Percentiles rank a stretch among this genome's conserved stretches.
Conservation (phyloP, 2,329 filamentous ascomycete species). For the Neobulgaria alba region DNA sequence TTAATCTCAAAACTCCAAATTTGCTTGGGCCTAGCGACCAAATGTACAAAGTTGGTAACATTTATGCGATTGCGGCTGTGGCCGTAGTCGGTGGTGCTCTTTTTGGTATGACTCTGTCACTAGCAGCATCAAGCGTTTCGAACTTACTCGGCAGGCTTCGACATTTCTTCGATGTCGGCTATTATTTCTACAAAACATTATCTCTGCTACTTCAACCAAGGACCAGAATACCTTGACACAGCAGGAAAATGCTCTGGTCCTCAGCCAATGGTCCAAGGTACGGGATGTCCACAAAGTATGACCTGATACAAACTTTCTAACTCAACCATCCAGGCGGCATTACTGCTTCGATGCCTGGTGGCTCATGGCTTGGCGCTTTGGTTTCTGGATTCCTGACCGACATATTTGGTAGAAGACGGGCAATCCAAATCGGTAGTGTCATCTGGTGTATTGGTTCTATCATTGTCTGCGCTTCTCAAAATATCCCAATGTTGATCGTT, state of each 20-base stretch:
- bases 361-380: slow-evolving; percentile 58
- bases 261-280: slow-evolving; percentile 26
- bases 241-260: slow-evolving; percentile 45
- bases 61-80: slow-evolving; percentile 27
- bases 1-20: too few relatives aligned
- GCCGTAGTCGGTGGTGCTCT: slow-evolving; percentile 27
- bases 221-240: slow-evolving; percentile 15
- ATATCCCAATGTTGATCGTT: slow-evolving; percentile 42
- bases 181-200: slow-evolving; percentile 45
- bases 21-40: too few relatives aligned
- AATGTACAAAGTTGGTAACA: slow-evolving; percentile 21
- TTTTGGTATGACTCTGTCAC: too few relatives aligned
- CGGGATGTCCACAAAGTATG: too few relatives aligned
- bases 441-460: slow-evolving; percentile 50
- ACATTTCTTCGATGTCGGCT: slow-evolving; percentile 49
- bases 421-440: slow-evolving; percentile 39
- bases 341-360: slow-evolving; percentile 61
- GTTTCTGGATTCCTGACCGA: slow-evolving; percentile 52
- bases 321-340: slow-evolving; percentile 63
- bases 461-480: slow-evolving; percentile 49
- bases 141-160: too few relatives aligned
- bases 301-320: too few relatives aligned
- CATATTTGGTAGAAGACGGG: slow-evolving; percentile 39
- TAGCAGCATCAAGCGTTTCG: too few relatives aligned
- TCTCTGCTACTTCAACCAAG: slow-evolving; percentile 41